Conservation (phyloP, 2,329 filamentous ascomycete species). For the Cryphonectria carpinicola region DNA sequence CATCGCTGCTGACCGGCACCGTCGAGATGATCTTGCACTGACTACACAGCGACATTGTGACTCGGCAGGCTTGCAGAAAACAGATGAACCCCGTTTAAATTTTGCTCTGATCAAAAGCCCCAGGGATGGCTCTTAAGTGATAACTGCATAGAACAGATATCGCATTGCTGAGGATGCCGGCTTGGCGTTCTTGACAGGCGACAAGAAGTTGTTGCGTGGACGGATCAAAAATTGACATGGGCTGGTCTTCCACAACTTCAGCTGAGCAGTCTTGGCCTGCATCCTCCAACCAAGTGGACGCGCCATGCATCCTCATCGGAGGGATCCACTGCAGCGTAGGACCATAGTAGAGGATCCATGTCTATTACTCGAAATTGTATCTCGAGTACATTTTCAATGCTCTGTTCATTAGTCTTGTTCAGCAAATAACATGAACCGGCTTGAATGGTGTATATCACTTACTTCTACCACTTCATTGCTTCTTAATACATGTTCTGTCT, state of each 20-base stretch:
- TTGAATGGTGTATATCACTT: not conserved
- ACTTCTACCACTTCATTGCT: not conserved
- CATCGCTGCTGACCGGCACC: not conserved
- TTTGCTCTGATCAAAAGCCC: no score
- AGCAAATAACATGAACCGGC: not conserved
- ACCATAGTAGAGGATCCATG: not conserved
- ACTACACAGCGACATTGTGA: constrained; percentile 7
- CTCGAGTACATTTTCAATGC: not conserved
- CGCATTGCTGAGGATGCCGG: no score
- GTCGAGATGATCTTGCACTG: constrained; percentile 6
- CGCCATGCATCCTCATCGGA: not conserved
- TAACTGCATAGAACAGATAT: no score
- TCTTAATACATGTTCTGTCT: not conserved
- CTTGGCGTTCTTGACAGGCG: not conserved
- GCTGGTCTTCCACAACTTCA: no score
- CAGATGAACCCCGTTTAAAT: not conserved
- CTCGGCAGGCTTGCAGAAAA: not conserved
- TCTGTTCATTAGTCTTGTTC: not conserved
- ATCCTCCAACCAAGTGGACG: not conserved
- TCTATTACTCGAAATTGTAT: not conserved
- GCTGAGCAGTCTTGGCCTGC: not conserved
- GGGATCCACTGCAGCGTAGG: not conserved
- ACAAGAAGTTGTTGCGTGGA: not conserved
- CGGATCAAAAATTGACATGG: not conserved
- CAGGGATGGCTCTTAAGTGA: no score